Evolutionary conservation across 2,329 filamentous ascomycete species (phyloP).

Genomic region (Camillea tinctor): DNA sequence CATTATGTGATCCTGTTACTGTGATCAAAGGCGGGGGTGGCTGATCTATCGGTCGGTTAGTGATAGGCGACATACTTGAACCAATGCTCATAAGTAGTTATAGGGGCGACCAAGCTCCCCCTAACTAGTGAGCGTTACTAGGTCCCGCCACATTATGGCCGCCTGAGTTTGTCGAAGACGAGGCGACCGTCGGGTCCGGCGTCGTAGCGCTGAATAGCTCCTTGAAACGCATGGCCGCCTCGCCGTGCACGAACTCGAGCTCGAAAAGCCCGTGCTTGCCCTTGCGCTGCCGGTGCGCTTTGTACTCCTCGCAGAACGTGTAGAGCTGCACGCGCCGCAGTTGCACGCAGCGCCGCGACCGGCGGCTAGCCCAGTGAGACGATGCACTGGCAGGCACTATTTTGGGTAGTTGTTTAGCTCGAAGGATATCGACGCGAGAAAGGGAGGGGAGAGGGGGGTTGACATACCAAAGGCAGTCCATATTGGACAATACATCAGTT

Average conservation of each 20-base stretch:
- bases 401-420: neutral
- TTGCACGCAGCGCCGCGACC: slow-evolving; percentile 46
- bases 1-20: too few relatives aligned
- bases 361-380: slow-evolving; percentile 51
- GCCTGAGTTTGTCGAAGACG: neutral
- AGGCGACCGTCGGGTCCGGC: slow-evolving; percentile 7
- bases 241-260: slow-evolving; percentile 42
- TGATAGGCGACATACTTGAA: too few relatives aligned
- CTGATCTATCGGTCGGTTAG: too few relatives aligned
- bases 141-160: neutral
- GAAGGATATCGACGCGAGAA: too few relatives aligned
- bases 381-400: slow-evolving; percentile 50
- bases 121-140: neutral
- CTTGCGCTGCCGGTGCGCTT: slow-evolving; percentile 50
- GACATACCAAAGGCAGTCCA: slow-evolving; percentile 63
- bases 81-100: too few relatives aligned
- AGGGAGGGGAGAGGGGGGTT: neutral
- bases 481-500: slow-evolving; percentile 53
- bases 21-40: too few relatives aligned
- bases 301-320: slow-evolving; percentile 58
- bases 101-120: too few relatives aligned
- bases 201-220: slow-evolving; percentile 39
- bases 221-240: slow-evolving; percentile 40
- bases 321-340: slow-evolving; percentile 56
- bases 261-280: slow-evolving; percentile 47